Evolutionary conservation across 371 early-diverging fungal species (phyloP).

Genomic region (Entomophthora muscae): DNA sequence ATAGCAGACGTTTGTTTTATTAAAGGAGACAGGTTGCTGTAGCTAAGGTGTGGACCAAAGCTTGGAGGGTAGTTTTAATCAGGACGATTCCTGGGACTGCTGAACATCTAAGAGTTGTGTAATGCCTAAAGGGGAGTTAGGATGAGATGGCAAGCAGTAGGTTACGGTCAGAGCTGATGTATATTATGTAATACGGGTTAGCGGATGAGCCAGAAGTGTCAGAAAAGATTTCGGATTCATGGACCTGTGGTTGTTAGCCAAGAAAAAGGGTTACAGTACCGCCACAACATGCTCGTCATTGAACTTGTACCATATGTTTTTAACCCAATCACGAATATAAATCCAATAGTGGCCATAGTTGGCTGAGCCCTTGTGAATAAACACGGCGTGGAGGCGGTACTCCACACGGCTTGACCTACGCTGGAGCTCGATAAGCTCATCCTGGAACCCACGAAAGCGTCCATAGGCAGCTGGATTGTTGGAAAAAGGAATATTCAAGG

Average conservation of each 20-base stretch:
- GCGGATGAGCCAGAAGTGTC: slow-evolving; percentile 37
- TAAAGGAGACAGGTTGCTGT: no score
- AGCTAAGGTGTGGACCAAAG: no score
- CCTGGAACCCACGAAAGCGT: neutral
- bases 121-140: neutral
- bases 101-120: neutral
- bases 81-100: no score
- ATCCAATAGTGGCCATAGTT: slow-evolving; percentile 83
- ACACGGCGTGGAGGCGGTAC: slow-evolving; percentile 48
- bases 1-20: no score
- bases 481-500: neutral
- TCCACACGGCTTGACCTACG: slow-evolving; percentile 18
- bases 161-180: slow-evolving; percentile 19
- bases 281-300: slow-evolving; percentile 58
- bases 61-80: no score
- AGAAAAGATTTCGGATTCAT: slow-evolving; percentile 28
- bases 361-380: slow-evolving; percentile 44
- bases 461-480: neutral
- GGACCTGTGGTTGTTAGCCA: slow-evolving; percentile 16
- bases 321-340: slow-evolving; percentile 46
- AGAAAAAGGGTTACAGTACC: slow-evolving; percentile 15
- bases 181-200: slow-evolving; percentile 51
- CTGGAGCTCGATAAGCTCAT: slow-evolving; percentile 14
- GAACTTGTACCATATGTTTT: slow-evolving; percentile 59
- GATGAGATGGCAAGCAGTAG: neutral